Percentiles rank a stretch among this genome's conserved stretches.
These are phyloP conservation scores for Plasmodium yoelii DNA, from an alignment of 169 alveolate species.

Conservation along the genomic window DNA sequence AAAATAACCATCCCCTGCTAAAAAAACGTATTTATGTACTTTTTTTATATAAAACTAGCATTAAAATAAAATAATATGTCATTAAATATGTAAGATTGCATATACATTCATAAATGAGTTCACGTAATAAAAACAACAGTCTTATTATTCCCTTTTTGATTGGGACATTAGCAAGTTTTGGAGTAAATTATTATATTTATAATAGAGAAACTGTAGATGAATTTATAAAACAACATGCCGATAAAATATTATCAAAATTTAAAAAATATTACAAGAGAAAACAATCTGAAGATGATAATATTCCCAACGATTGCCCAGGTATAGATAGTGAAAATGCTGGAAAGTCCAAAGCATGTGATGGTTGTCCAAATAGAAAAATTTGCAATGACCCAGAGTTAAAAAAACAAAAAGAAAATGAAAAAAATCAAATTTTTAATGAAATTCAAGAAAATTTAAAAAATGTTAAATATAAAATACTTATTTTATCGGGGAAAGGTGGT, in stretches of 20 bases:
- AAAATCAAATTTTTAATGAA: conserved; percentile 81
- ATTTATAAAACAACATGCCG: background rate
- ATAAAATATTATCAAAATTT: background rate
- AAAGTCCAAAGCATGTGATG: conserved; percentile 95
- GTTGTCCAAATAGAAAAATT: conserved; percentile 96
- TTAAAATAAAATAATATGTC: background rate
- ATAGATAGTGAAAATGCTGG: conserved; percentile 88
- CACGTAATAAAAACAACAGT: too few species aligned
- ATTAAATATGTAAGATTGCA: background rate
- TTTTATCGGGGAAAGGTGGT: conserved; percentile 99
- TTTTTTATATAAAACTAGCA: too few species aligned
- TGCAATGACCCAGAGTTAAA: conserved; percentile 95
- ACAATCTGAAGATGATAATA: background rate
- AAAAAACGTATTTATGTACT: too few species aligned
- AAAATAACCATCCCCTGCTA: too few species aligned
- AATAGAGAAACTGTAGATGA: conserved; percentile 6
- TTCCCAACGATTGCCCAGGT: conserved; percentile 87
- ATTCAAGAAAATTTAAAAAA: conserved; percentile 88
- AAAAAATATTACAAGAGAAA: background rate
- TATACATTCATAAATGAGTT: background rate
- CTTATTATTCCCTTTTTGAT: conserved; percentile 9
- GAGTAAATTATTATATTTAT: conserved; percentile 10
- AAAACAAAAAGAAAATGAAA: conserved; percentile 67
- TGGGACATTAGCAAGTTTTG: conserved; percentile 53
- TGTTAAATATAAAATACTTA: conserved; percentile 91